Evolutionary conservation across 2,329 filamentous ascomycete species (phyloP), one percentile per base, ranked within the genome.

Genomic region (Atkinsonella texensis): DNA sequence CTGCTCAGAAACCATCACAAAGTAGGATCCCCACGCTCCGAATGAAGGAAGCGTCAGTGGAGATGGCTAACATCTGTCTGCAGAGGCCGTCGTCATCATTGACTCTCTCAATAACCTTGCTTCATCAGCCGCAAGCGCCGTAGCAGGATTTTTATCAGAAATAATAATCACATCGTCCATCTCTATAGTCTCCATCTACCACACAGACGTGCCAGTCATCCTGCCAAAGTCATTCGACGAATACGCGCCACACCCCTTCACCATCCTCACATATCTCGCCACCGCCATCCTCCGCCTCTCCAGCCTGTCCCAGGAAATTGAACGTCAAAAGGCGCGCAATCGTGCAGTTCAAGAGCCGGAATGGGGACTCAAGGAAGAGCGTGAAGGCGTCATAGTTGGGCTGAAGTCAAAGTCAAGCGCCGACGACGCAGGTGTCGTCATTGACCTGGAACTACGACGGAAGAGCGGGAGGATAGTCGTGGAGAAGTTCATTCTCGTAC

Each of bases 371-470:
- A 74, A 77, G 7, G 87, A 93, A 65, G 83, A 81, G 32, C 75
- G 81, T 15, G 89, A 95, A 65, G 91, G 91, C 8, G 75, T 91
- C 10, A 67, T 96, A 0, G 71, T 90, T 46, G 85, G 87, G 2
- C 70, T 88, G 53, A 68, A 68, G 51, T 65, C 75, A n/a, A 74
- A 74, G 33, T 57, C 60, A 1, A 59, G 59, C 39, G 58, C 58
- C 50, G 53, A 57, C 10, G 45, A 47, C 17, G 13, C 49, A 43
- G 70, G 71, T 1, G 85, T 91, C 0, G 87, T 95, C 1, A 66
- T 96, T 7, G 83, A 88, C 61, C 85, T 95, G 78, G 91, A 98
- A 67, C 79, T 95, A 59, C 77, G 93, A 11, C 76, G 91, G 51
- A 85, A 89, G 59, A 91, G 85, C 60, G 90, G 91, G 0, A 75